Evolutionary conservation across 306 rosid genomes (phyloP).

Genomic region (Pterocarpus santalinus): DNA sequence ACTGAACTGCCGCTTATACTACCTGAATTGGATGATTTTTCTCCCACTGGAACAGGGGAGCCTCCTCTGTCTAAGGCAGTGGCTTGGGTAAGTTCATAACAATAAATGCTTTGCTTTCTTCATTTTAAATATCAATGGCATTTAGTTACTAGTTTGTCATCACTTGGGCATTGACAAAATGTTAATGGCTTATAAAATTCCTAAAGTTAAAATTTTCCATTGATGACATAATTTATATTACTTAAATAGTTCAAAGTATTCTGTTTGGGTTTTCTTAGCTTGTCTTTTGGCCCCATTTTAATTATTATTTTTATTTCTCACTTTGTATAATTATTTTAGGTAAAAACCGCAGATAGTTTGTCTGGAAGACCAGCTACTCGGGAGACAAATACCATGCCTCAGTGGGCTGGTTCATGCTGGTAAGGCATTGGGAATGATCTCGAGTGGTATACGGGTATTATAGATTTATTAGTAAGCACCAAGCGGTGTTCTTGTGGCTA

Average conservation of each 20-base stretch:
- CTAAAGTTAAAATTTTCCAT: background rate
- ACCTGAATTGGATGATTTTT: constrained; percentile 96
- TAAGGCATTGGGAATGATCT: constrained; percentile 51
- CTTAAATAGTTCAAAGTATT: constrained; percentile 26
- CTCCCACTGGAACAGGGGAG: constrained; percentile 96
- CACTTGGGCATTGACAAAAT: constrained; percentile 30
- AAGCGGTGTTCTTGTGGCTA: constrained; percentile 22
- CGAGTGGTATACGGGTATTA: constrained; percentile 22
- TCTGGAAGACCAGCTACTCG: constrained; percentile 89
- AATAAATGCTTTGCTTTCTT: constrained; percentile 31
- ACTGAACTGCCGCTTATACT: constrained; percentile 86
- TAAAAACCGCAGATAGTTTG: constrained; percentile 66
- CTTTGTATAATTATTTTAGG: constrained; percentile 55
- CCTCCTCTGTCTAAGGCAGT: constrained; percentile 91
- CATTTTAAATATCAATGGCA: constrained; percentile 29
- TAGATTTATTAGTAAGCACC: constrained; percentile 34
- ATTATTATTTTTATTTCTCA: constrained; percentile 28
- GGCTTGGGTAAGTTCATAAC: constrained; percentile 72
- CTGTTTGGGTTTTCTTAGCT: constrained; percentile 27
- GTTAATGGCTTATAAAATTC: background rate
- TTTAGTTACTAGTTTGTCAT: constrained; percentile 13
- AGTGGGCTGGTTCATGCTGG: constrained; percentile 99
- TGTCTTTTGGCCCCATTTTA: constrained; percentile 23
- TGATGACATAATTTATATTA: background rate
- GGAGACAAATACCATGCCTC: constrained; percentile 98